Conservation (phyloP, 805 yeast species). For the Pichia pseudocactophila region DNA sequence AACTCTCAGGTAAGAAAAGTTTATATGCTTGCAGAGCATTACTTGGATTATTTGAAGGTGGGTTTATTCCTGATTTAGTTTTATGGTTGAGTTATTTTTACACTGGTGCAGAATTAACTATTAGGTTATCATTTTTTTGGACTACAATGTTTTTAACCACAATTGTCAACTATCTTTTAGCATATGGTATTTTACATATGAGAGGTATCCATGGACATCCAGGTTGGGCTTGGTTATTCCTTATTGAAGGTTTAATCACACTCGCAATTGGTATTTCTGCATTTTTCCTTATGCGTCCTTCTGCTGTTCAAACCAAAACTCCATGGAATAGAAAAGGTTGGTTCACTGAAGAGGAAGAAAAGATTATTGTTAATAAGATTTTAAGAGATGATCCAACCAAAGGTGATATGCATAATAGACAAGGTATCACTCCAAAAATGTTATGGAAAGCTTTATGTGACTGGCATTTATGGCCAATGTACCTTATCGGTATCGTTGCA, state of each 20-base stretch:
- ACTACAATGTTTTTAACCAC: conserved; percentile 42
- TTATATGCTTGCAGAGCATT: conserved; percentile 42
- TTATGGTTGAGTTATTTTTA: conserved; percentile 61
- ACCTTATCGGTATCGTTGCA: conserved; percentile 35
- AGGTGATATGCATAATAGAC: conserved; percentile 57
- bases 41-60: conserved; percentile 53
- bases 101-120: conserved; percentile 48
- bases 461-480: conserved; percentile 49
- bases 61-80: conserved; percentile 55
- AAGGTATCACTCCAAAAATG: conserved; percentile 36
- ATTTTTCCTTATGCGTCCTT: conserved; percentile 25
- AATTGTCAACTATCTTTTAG: conserved; percentile 34
- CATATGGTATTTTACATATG: conserved; percentile 44
- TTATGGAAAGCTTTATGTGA: conserved; percentile 36
- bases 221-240: conserved; percentile 61
- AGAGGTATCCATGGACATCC: conserved; percentile 35
- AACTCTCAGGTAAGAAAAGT: conserved; percentile 31
- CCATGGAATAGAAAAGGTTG: conserved; percentile 26
- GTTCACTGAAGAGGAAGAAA: conserved; percentile 45
- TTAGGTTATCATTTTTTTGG: conserved; percentile 52
- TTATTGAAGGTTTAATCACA: conserved; percentile 54
- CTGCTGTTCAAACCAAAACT: conserved; percentile 23
- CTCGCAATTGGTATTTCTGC: conserved; percentile 38
- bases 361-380: conserved; percentile 47
- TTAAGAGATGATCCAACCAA: conserved; percentile 54